Evolutionary conservation across 441 rosid species (phyloP).

Genomic region (Brassica balearica): DNA sequence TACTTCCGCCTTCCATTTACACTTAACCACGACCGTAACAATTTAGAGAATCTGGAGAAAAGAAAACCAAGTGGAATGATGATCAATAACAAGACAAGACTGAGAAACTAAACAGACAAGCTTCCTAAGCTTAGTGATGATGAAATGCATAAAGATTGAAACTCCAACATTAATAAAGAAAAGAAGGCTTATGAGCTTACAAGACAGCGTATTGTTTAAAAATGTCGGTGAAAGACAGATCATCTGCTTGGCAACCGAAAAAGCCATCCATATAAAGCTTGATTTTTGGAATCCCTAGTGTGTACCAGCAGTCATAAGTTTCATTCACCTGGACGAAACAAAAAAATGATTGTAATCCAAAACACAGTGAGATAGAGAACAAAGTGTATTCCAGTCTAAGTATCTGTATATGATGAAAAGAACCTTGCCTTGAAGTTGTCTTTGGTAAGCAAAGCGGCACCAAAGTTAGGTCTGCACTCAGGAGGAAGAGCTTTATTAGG

Average conservation of each 20-base stretch:
- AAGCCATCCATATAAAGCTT: slow-evolving; percentile 70
- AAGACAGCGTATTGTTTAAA: slow-evolving; percentile 53
- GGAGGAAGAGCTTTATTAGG: slow-evolving; percentile 91
- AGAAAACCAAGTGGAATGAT: neutral
- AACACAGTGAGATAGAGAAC: slow-evolving; percentile 5
- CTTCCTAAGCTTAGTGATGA: slow-evolving; percentile 1
- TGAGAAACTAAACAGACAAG: neutral
- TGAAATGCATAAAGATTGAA: neutral
- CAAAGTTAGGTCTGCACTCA: slow-evolving; percentile 85
- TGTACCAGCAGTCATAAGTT: slow-evolving; percentile 93
- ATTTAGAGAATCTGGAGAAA: slow-evolving; percentile 51
- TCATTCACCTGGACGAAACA: slow-evolving; percentile 64
- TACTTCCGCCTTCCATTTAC: slow-evolving; percentile 46
- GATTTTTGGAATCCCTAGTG: slow-evolving; percentile 67
- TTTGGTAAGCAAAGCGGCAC: slow-evolving; percentile 71
- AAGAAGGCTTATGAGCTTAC: slow-evolving; percentile 56
- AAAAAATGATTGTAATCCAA: neutral
- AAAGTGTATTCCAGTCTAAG: neutral
- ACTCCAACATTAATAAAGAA: neutral
- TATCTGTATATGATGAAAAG: neutral
- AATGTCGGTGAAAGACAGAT: slow-evolving; percentile 66
- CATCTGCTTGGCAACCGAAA: slow-evolving; percentile 73
- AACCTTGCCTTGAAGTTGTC: slow-evolving; percentile 73
- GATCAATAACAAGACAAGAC: slow-evolving; percentile 15
- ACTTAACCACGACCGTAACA: slow-evolving; percentile 47